A percentile compares a stretch with the other conserved stretches of the same genome.
These are phyloP conservation scores for Dissophora globulifera DNA, from an alignment of 192 early-diverging fungal genomes.

Conservation along the genomic window DNA sequence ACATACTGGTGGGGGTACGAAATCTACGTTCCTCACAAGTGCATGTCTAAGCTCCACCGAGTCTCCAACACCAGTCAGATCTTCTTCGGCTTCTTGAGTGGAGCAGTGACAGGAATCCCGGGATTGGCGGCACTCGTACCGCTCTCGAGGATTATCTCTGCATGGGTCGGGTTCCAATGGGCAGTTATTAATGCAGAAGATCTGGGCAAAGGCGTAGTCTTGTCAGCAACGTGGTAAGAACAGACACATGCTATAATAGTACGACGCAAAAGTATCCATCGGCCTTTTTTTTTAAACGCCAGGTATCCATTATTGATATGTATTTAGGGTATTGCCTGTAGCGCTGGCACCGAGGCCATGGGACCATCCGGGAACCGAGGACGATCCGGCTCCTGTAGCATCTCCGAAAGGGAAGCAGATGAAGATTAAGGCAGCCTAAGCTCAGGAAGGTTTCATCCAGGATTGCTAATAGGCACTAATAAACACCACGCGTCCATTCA, in stretches of 20 bases:
- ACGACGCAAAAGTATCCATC: no score
- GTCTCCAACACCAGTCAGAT: conserved; percentile 53
- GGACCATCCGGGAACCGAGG: conserved; percentile 42
- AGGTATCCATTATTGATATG: neutral
- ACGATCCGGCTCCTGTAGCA: neutral
- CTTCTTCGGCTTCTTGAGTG: conserved; percentile 56
- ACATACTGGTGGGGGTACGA: conserved; percentile 59
- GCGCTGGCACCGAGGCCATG: conserved; percentile 57
- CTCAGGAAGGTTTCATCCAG: no score
- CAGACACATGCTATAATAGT: no score
- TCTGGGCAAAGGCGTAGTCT: conserved; percentile 53
- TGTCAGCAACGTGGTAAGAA: conserved; percentile 59
- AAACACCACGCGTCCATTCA: no score
- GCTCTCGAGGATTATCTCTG: conserved; percentile 54
- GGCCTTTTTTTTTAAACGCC: neutral
- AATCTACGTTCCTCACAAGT: conserved; percentile 57
- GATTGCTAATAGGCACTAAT: no score
- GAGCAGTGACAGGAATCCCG: conserved; percentile 36
- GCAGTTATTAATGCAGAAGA: conserved; percentile 53
- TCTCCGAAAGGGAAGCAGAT: conserved; percentile 17
- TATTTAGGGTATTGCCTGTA: conserved; percentile 55
- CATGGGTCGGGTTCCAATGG: conserved; percentile 58
- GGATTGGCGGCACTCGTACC: conserved; percentile 46
- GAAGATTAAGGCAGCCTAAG: conserved; percentile 11
- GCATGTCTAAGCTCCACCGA: conserved; percentile 53